Base-by-base conservation (phyloP, 2,329 filamentous ascomycete species). In the Didymosphaeria variabile region DNA sequence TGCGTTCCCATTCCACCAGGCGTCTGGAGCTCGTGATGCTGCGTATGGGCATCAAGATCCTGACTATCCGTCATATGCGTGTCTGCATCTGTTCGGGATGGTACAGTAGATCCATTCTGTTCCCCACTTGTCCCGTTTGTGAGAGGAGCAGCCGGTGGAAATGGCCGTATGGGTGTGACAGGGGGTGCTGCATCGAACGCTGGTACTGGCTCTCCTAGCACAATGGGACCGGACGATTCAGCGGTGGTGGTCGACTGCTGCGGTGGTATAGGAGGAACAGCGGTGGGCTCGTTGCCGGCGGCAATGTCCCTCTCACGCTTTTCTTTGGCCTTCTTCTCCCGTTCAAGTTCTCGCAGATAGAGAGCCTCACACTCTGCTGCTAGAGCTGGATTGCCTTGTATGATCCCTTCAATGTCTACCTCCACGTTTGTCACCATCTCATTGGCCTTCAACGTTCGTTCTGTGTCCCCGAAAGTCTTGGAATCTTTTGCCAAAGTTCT, bases 341-440 rank as follows among this genome's bases (percentile, higher is more conserved):
- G 83, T 42, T 85, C 82, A 72, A 88, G 86, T 72, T 90, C 88
- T 38, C 86, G 85, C 34, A 82, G 83, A 76, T 95, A 94, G 3
- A 97, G 86, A 50, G 87, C 90, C 66, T 97, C 93, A 82, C 93
- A 97, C 71, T 95, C 90, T 1, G 82, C 79, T 44, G 90, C 83
- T 36, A 91, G 82, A 12, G 82, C 83, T 15, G 91, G 87, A 65
- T 91, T 82, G 8, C 78, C 85, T 45, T 84, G 83, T 72, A 93
- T 90, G 59, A 97, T 89, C 50, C 87, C 88, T 46, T 88, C 88
- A 64, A 98, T 90, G 78, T 98, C 94, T 36, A 98, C 94, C 75
- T 97, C 93, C 2, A 97, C 94, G 72, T 98, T 98, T 23, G 93
- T 89, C 38, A 94, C 83, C 70, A 99, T 88, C 79, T 99, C 95